phyloP scores from a whole-genome alignment of 2,329 filamentous ascomycete genomes.

The Nigrospora sphaerica region DNA sequence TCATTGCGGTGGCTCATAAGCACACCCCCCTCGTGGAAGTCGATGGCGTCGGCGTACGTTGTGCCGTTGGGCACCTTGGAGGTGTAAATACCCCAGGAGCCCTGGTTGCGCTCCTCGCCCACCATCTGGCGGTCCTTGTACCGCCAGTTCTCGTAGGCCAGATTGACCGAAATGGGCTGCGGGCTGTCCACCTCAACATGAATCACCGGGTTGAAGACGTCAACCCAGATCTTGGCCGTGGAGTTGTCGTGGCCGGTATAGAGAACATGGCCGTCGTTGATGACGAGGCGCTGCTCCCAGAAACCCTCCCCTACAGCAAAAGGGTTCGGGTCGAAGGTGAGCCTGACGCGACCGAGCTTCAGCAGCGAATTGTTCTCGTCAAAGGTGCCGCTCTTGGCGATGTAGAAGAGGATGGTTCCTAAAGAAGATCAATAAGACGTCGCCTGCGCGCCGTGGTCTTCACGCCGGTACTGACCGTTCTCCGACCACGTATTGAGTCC shows the following conservation, averaged over 20 bases:
- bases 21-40: neutral
- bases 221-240: neutral
- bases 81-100: neutral
- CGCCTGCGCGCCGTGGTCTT: no score
- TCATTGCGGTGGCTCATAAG: conserved; percentile 2
- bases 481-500: conserved; percentile 2
- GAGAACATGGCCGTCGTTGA: neutral
- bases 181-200: neutral
- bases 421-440: neutral
- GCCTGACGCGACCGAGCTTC: neutral
- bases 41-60: neutral
- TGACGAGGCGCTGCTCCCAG: neutral
- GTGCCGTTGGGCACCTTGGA: conserved; percentile 1
- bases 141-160: neutral
- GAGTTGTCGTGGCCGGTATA: neutral
- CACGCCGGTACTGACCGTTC: neutral
- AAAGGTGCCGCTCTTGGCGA: conserved; percentile 1
- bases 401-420: conserved; percentile 1
- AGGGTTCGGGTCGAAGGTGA: conserved; percentile 1
- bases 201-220: neutral
- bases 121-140: neutral
- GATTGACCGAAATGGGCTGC: neutral
- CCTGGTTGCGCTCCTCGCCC: neutral
- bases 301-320: neutral
- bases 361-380: conserved; percentile 2